Conservation (phyloP, 345 rosid genomes). For the Salix udensis region DNA sequence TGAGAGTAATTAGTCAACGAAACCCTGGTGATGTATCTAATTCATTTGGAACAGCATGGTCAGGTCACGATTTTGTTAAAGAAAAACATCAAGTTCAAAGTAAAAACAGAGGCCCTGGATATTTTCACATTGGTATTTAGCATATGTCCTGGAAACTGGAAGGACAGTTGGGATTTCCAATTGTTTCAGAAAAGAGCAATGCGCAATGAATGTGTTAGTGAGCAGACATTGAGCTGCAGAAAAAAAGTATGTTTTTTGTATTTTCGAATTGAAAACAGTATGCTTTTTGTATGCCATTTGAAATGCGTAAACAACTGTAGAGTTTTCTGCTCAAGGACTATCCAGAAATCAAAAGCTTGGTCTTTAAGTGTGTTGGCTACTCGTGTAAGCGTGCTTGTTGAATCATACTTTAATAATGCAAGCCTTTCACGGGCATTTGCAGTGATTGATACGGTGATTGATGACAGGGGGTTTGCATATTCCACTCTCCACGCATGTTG, state of each 20-base stretch:
- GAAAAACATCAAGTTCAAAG: no score
- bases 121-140: not conserved
- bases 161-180: not conserved
- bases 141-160: not conserved
- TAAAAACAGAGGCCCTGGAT: not conserved
- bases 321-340: no score
- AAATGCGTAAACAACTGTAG: not conserved
- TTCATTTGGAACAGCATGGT: not conserved
- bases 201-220: not conserved
- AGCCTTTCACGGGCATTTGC: no score
- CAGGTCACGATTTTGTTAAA: not conserved
- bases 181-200: not conserved
- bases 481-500: not conserved
- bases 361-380: no score
- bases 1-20: not conserved
- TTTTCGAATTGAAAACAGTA: not conserved
- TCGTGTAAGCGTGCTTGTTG: no score
- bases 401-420: no score
- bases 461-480: not conserved
- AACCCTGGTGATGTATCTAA: not conserved
- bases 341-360: no score
- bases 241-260: no score
- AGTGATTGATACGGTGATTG: no score
- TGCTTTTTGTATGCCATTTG: not conserved
- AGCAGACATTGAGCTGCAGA: not conserved